Evolutionary conservation across 2,329 filamentous ascomycete species (phyloP), one percentile per base, ranked within the genome.

Genomic region (Scedosporium apiospermum): DNA sequence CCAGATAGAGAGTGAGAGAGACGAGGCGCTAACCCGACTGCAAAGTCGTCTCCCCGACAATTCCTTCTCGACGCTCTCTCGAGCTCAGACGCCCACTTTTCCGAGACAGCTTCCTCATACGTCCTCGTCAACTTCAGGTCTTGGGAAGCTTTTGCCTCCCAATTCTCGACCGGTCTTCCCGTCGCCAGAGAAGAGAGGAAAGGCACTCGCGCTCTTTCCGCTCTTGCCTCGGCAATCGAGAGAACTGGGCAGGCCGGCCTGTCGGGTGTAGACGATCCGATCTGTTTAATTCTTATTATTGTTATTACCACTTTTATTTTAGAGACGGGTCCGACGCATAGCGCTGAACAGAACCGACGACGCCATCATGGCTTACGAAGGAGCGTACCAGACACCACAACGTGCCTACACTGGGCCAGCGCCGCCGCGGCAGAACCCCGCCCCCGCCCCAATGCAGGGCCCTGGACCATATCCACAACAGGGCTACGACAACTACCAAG

Each of bases 281-380:
- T 38, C 12, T 14, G 10, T 38, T 38, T 38, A 38, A 12, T 34
- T 38, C 10, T 38, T 38, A 4, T 38, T 38, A 38, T 38, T 38
- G 10, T 38, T 38, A 38, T 38, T 38, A 38, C 4, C 12, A 38
- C 34, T 38, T 12, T 38, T 38, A 38, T 38, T 38, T 38, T 38
- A 38, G 34, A 38, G 34, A 38, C 34, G 10, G 34, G 6, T 9
- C 3, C 34, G 10, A 63, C 57, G 38, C 38, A 23, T 30, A 44
- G 57, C 51, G 16, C 38, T 30, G 58, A 21, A 41, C 46, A 46
- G 34, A 41, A 34, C 57, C 58, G 27, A 46, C 49, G 7, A 26
- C 58, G 34, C 46, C 59, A 66, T 65, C 16, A 84, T 84, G 82
- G 78, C 81, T 57, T 83, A 82, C 68, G 77, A 82, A 65, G 76